phyloP scores from a whole-genome alignment of 805 yeast species.

The Cyberlindnera suaveolens region DNA sequence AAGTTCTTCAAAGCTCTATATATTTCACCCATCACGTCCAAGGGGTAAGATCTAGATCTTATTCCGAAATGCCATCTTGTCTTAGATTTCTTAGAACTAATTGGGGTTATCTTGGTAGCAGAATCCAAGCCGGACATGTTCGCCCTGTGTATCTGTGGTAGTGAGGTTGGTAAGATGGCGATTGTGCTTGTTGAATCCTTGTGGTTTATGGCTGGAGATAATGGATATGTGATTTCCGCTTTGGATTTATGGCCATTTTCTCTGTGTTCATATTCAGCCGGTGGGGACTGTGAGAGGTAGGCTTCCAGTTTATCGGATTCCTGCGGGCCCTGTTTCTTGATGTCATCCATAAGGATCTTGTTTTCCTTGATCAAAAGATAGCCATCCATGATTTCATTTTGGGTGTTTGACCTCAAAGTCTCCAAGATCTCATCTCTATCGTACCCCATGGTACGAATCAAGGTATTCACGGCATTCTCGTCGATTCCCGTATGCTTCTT shows the following conservation, averaged over 20 bases:
- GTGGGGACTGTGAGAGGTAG: conserved; percentile 55
- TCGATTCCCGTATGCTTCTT: conserved; percentile 39
- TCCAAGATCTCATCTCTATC: conserved; percentile 77
- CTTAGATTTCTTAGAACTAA: conserved; percentile 76
- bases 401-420: conserved; percentile 52
- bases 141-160: conserved; percentile 92
- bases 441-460: conserved; percentile 83
- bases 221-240: conserved; percentile 28
- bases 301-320: conserved; percentile 47
- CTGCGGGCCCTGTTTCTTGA: conserved; percentile 29
- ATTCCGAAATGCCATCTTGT: conserved; percentile 99
- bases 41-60: conserved; percentile 89
- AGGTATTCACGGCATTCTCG: conserved; percentile 67
- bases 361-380: conserved; percentile 79
- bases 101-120: conserved; percentile 41
- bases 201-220: conserved; percentile 21
- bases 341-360: conserved; percentile 58
- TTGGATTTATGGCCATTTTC: conserved; percentile 17
- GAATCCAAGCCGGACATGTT: conserved; percentile 66
- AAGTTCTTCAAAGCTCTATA: conserved; percentile 87
- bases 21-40: conserved; percentile 98
- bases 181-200: conserved; percentile 59
- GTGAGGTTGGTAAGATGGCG: conserved; percentile 87
- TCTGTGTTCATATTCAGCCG: conserved; percentile 24
- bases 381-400: conserved; percentile 80